These are phyloP conservation scores for Aciculoconidium aculeatum DNA, from an alignment of 805 yeast genomes.

Conservation along the genomic window DNA sequence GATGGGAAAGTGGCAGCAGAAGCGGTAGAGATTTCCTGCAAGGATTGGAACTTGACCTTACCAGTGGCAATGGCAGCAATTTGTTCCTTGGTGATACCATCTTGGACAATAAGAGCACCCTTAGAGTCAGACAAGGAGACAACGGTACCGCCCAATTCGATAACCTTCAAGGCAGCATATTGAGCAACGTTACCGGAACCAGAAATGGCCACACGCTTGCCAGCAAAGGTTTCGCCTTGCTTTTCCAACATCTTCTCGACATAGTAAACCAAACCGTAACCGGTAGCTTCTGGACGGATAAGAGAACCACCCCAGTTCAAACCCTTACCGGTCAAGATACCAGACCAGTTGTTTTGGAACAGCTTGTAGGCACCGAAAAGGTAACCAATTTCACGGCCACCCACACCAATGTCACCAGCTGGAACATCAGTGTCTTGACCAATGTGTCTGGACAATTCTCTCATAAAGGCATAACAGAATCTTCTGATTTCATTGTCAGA, in stretches of 20 bases:
- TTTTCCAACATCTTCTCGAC: conserved; percentile 96
- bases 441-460: conserved; percentile 91
- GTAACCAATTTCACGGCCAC: conserved; percentile 94
- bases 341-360: conserved; percentile 88
- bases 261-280: conserved; percentile 95
- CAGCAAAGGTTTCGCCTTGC: conserved; percentile 85
- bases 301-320: conserved; percentile 98
- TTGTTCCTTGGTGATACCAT: conserved; percentile 83
- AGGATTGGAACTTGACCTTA: conserved; percentile 69
- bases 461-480: conserved; percentile 94
- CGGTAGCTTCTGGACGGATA: conserved; percentile 99
- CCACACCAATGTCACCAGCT: conserved; percentile 99
- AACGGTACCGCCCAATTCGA: conserved; percentile 94
- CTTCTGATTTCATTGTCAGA: conserved; percentile 92
- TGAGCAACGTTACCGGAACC: conserved; percentile 99
- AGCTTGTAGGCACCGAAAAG: conserved; percentile 95
- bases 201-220: conserved; percentile 93
- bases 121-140: conserved; percentile 92
- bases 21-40: conserved; percentile 57
- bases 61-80: conserved; percentile 69
- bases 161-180: conserved; percentile 95
- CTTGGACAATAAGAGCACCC: conserved; percentile 75
- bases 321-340: conserved; percentile 98
- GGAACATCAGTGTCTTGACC: conserved; percentile 98
- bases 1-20: conserved; percentile 52